Evolutionary conservation across 1,284 basidiomycete species (phyloP).

Genomic region (Sparassis latifolia): DNA sequence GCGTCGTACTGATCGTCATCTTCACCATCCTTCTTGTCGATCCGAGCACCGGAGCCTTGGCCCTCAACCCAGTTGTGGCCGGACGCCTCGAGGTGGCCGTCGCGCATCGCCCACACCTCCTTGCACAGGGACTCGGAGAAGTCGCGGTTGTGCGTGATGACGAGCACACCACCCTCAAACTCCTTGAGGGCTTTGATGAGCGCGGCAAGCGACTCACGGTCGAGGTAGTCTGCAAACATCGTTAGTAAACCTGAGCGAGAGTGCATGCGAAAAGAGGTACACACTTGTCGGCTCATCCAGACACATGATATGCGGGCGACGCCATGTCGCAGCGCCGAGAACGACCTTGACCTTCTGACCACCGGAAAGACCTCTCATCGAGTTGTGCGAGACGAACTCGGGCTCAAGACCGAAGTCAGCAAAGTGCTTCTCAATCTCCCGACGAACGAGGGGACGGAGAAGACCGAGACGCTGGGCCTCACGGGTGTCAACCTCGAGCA

Average conservation of each 20-base stretch:
- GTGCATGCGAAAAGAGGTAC: slow-evolving; percentile 19
- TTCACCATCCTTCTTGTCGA: slow-evolving; percentile 84
- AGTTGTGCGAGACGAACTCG: slow-evolving; percentile 96
- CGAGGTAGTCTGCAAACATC: slow-evolving; percentile 74
- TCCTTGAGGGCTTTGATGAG: slow-evolving; percentile 94
- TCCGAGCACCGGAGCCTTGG: slow-evolving; percentile 86
- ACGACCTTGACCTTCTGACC: slow-evolving; percentile 99
- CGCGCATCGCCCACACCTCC: slow-evolving; percentile 93
- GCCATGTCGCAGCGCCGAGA: slow-evolving; percentile 97
- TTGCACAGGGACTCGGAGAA: slow-evolving; percentile 94
- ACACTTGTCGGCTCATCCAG: slow-evolving; percentile 94
- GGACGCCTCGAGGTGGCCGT: slow-evolving; percentile 87
- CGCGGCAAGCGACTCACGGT: slow-evolving; percentile 95
- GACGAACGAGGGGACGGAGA: slow-evolving; percentile 92
- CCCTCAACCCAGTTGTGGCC: slow-evolving; percentile 99
- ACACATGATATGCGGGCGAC: slow-evolving; percentile 95
- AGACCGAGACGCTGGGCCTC: slow-evolving; percentile 97
- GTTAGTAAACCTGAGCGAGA: slow-evolving; percentile 9
- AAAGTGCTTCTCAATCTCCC: slow-evolving; percentile 97
- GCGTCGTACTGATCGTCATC: slow-evolving; percentile 90
- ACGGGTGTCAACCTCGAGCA: slow-evolving; percentile 94
- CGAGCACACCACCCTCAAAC: slow-evolving; percentile 95
- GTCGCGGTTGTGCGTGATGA: slow-evolving; percentile 97
- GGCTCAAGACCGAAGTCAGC: slow-evolving; percentile 95
- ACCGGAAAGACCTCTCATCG: slow-evolving; percentile 95